Evolutionary conservation across 2,329 filamentous ascomycete species (phyloP), one percentile per base, ranked within the genome.

Genomic region (Penicillium corylophilum): DNA sequence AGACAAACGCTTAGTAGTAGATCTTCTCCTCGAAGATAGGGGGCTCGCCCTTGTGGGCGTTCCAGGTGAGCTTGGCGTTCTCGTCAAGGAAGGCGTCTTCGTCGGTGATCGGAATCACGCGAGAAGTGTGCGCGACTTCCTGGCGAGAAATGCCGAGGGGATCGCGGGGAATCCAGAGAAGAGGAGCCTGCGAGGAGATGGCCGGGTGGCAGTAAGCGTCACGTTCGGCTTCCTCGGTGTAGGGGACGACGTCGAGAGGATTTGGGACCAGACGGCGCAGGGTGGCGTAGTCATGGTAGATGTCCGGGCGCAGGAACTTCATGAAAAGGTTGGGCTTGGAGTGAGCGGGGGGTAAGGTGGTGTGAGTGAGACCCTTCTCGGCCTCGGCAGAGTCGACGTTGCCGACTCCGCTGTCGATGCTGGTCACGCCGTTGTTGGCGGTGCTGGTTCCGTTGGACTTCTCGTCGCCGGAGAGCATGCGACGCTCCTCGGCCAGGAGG

Each of bases 81-180:
- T 88, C 87, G 62, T 88, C 79, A 45, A 93, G 72, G 44, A 74
- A 80, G 40, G 87, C 87, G 16, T 86, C 87, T 59, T 90, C 87
- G 60, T 96, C 90, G 0, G 88, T 92, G 57, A 95, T 93, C 1
- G 86, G 83, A 26, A 90, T 88, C 28, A 89, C 81, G 63, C 81
- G 83, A 59, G 77, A 77, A 0, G 88, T 88, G 62, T 94, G 88
- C 12, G 78, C 78, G 47, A 94, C 79, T 71, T 95, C 91, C 67
- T 95, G 88, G 62, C 79, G 79, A 48, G 85, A 90, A 38, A 96
- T 82, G 9, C 90, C 88, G 22, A 85, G 82, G 1, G 80, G 73
- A 64, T 96, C 91, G 51, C 82, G 79, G 0, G 91, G 90, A 48
- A 96, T 88, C 91, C 91, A 96, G n/a, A 96, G 77, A 26, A 90